These are phyloP conservation scores for Neurospora crassa DNA, from an alignment of 2,329 filamentous ascomycete genomes.

Conservation along the genomic window DNA sequence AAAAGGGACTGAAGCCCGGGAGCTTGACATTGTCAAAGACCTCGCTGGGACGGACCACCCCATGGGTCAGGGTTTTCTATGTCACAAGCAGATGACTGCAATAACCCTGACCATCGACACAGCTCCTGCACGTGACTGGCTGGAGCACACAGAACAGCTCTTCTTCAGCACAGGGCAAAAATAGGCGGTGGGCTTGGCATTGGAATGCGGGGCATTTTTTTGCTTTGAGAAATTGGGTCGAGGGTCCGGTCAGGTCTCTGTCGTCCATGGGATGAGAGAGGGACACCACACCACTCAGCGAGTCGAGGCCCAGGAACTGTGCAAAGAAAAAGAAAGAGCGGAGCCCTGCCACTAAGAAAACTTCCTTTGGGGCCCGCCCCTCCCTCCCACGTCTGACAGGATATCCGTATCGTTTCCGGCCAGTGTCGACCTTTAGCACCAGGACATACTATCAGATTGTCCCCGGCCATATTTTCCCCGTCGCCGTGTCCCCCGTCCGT, in stretches of 20 bases:
- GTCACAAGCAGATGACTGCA: background rate
- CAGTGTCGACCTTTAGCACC: background rate
- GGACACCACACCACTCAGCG: background rate
- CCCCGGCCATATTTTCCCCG: background rate
- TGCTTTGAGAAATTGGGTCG: background rate
- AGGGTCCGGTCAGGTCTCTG: background rate
- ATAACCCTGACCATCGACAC: conserved; percentile 4
- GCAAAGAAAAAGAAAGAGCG: background rate
- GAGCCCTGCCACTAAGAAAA: background rate
- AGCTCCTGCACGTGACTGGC: conserved; percentile 12
- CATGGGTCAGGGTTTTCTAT: background rate
- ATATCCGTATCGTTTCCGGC: background rate
- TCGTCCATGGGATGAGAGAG: background rate
- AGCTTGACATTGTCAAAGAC: background rate
- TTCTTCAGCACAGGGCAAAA: conserved; percentile 8
- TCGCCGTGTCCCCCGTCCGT: background rate
- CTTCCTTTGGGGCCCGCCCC: background rate
- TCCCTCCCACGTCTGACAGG: background rate
- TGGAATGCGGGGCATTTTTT: conserved; percentile 15
- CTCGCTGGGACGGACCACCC: background rate
- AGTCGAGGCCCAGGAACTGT: background rate
- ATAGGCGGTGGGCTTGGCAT: conserved; percentile 11
- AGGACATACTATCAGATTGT: background rate
- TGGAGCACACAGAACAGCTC: conserved; percentile 13
- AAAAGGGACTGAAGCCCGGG: no score